These are phyloP conservation scores for Coelastrella sp. DNA, from an alignment of 139 green algal species.

Conservation along the genomic window DNA sequence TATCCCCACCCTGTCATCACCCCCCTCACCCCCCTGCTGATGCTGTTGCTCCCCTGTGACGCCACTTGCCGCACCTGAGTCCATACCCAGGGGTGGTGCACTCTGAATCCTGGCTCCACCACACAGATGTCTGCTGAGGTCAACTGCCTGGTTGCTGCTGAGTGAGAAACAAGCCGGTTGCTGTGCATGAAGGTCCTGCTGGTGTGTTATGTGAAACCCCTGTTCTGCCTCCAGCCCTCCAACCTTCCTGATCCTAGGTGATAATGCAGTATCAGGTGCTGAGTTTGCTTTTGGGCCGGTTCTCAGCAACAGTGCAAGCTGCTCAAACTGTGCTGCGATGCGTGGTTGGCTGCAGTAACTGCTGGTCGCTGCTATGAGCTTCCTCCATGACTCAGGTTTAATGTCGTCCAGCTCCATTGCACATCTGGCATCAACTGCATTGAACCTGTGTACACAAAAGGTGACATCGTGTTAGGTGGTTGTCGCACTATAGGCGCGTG, in stretches of 20 bases:
- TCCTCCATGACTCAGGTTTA: constrained; percentile 69
- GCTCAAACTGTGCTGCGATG: constrained; percentile 58
- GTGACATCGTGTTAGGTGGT: neutral
- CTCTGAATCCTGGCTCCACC: neutral
- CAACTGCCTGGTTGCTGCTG: neutral
- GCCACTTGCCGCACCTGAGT: neutral
- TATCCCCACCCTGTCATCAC: no score
- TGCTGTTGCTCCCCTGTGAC: neutral
- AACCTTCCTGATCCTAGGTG: constrained; percentile 2
- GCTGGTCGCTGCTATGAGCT: constrained; percentile 73
- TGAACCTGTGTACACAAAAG: constrained; percentile 62
- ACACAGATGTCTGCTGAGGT: neutral
- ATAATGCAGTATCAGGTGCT: neutral
- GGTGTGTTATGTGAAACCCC: neutral
- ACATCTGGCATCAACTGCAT: constrained; percentile 76
- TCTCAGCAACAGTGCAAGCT: constrained; percentile 56
- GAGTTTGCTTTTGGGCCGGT: neutral
- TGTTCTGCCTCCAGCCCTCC: neutral
- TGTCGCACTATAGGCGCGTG: no score
- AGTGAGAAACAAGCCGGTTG: neutral
- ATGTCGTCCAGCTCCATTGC: constrained; percentile 87
- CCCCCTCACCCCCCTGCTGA: neutral
- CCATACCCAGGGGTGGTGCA: neutral
- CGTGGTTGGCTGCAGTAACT: constrained; percentile 76
- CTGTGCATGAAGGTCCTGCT: neutral